phyloP scores from a whole-genome alignment of 2,329 filamentous ascomycete genomes.

The Hypoxylon rubiginosum region DNA sequence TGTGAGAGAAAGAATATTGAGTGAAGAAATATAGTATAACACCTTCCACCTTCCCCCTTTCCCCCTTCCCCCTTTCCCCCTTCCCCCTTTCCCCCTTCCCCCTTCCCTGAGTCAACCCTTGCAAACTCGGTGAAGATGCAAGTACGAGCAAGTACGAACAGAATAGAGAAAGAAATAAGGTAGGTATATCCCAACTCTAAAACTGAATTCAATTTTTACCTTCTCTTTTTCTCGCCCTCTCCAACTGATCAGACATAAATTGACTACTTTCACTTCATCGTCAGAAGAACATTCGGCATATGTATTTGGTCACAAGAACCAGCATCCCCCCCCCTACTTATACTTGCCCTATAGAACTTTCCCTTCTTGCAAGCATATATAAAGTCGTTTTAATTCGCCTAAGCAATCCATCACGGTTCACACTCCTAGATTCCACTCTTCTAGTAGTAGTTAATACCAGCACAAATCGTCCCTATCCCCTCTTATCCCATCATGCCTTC shows the following conservation, averaged over 20 bases:
- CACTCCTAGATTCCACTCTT: not conserved
- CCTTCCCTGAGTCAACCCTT: too few relatives aligned
- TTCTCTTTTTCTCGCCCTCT: not conserved
- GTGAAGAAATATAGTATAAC: too few relatives aligned
- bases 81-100: too few relatives aligned
- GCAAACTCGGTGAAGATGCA: too few relatives aligned
- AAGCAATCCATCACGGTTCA: not conserved
- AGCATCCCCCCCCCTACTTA: too few relatives aligned
- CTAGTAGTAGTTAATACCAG: not conserved
- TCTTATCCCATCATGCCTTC: conserved; percentile 30
- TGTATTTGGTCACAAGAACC: too few relatives aligned
- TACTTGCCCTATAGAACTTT: not conserved
- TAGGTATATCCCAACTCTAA: too few relatives aligned
- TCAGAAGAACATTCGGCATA: not conserved
- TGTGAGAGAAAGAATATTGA: too few relatives aligned
- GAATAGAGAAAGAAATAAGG: too few relatives aligned
- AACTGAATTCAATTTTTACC: not conserved
- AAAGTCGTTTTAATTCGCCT: not conserved
- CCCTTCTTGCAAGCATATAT: not conserved
- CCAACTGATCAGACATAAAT: not conserved
- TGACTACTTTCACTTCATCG: not conserved
- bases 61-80: too few relatives aligned
- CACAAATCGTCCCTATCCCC: not conserved
- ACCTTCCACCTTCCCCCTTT: too few relatives aligned
- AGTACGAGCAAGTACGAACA: too few relatives aligned